Conservation (phyloP, 75 land plant species). For the Cupressus sempervirens region DNA sequence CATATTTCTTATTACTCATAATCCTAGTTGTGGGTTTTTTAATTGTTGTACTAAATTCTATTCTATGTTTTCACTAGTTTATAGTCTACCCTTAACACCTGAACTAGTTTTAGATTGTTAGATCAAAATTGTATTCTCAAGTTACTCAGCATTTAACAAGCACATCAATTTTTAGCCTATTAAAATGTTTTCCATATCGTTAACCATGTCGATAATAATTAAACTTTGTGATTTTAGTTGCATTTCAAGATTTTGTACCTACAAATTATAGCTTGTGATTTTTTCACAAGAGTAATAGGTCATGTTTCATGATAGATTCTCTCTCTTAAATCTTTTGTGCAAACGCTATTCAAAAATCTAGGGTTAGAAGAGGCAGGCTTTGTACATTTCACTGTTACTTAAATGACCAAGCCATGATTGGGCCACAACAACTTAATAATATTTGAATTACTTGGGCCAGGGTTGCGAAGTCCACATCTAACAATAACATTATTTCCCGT, state of each 20-base stretch:
- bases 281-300: neutral
- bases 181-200: neutral
- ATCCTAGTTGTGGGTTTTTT: neutral
- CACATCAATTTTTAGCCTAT: neutral
- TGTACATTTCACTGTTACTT: neutral
- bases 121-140: neutral
- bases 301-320: neutral
- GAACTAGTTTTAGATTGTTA: neutral
- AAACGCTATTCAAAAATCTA: neutral
- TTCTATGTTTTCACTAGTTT: neutral
- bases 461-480: slow-evolving; percentile 25
- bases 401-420: neutral
- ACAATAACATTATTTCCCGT: slow-evolving; percentile 11
- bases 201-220: neutral
- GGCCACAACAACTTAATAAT: neutral
- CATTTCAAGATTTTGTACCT: neutral
- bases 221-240: neutral
- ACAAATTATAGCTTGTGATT: neutral
- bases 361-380: neutral
- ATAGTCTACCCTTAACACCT: neutral
- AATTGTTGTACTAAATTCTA: neutral
- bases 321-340: neutral
- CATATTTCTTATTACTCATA: neutral
- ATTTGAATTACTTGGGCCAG: slow-evolving; percentile 40
- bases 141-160: neutral